These are phyloP conservation scores for Striga asiatica DNA, from an alignment of 257 asterid genomes.

Conservation along the genomic window DNA sequence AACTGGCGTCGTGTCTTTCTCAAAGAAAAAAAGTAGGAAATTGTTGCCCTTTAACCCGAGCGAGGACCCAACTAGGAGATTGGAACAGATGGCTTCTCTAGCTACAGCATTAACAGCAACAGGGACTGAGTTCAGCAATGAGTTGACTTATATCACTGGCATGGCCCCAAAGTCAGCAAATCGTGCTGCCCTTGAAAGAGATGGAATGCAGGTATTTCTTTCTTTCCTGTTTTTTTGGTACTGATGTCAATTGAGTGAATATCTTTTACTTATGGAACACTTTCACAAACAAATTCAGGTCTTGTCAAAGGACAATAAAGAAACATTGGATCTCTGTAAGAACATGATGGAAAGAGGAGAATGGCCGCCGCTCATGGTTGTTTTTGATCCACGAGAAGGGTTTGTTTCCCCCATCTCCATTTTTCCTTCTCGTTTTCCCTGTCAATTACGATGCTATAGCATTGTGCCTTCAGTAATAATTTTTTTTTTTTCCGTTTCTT, in stretches of 20 bases:
- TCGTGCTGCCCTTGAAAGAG: neutral
- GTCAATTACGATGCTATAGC: neutral
- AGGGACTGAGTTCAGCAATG: constrained; percentile 54
- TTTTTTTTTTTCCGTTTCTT: constrained; percentile 1
- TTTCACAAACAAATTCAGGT: constrained; percentile 27
- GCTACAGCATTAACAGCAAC: constrained; percentile 76
- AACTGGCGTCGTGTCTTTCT: constrained; percentile 22
- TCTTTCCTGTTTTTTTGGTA: neutral
- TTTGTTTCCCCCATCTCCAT: constrained; percentile 6
- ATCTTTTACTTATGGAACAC: no score
- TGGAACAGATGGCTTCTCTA: constrained; percentile 86
- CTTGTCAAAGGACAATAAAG: constrained; percentile 52
- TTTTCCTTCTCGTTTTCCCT: neutral
- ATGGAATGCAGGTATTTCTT: neutral
- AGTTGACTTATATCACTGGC: constrained; percentile 9
- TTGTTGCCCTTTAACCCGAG: constrained; percentile 58
- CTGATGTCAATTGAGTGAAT: neutral
- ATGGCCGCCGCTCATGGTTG: constrained; percentile 90
- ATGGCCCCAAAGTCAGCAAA: neutral
- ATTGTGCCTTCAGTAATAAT: neutral
- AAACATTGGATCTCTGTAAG: constrained; percentile 64
- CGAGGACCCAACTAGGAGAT: constrained; percentile 52
- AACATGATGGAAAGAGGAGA: constrained; percentile 83
- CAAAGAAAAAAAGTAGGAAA: constrained; percentile 72
- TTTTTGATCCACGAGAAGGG: constrained; percentile 82